Base-by-base conservation (phyloP, 345 rosid species). In the Arabidopsis thaliana region DNA sequence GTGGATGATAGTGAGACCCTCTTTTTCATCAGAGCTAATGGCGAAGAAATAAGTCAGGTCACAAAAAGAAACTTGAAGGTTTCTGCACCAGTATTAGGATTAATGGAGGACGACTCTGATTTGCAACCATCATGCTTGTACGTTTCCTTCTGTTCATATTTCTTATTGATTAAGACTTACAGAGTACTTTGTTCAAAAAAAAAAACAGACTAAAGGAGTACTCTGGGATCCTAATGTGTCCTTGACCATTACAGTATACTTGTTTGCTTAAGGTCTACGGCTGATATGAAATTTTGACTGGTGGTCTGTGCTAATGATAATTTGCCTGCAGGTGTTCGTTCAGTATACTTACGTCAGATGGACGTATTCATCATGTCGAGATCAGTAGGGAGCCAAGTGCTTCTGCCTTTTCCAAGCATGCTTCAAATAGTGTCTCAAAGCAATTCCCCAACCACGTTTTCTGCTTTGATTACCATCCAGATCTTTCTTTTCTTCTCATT, bases 21-120 rank as follows among this genome's bases (percentile, higher is more conserved):
- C 44, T 87, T 84, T 83, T 87, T 95, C 80, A 81, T 95, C 77
- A 87, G 85, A 85, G 83, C 89, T 79, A 90, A 84, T 25, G 99
- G 99, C 57, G 96, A 87, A 78, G 96, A 89, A 79, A 87, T 91
- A 68, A 82, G 85, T 37, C 87, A 83, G 78, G 71, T 86, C 81
- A 78, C 85, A 30, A 84, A 69, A 81, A 82, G 78, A 81, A 84
- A 86, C 74, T 80, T 92, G 45, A 90, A 83, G 82, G 78, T 84
- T 62, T 83, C 91, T 80, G 83, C 77, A 65, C 76, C 96, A 36
- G 78, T 92, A 56, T 83, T 86, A 72, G 93, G 93, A 73, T 68
- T 95, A 66, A 76, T 95, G 78, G 84, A 80, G 23, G 88, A 85
- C 59, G 85, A 77, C 63, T 59, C 53, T 41, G 86, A 80, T 73